Percentiles rank a stretch among this genome's conserved stretches.
phyloP scores from a whole-genome alignment of 2,329 filamentous ascomycete genomes.

The Coniochaeta sp. region DNA sequence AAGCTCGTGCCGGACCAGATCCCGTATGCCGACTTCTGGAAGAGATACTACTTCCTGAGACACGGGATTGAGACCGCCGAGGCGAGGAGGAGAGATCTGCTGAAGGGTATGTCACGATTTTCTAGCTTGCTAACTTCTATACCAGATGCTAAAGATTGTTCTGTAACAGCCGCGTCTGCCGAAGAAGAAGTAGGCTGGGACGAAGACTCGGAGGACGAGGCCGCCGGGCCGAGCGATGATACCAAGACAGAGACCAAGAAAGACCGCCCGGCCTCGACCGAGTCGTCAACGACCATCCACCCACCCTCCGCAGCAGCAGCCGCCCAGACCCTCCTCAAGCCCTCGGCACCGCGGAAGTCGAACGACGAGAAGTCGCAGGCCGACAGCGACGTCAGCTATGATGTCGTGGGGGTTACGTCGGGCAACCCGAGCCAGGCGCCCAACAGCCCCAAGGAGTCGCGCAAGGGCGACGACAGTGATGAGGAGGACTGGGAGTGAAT shows the following conservation, averaged over 20 bases:
- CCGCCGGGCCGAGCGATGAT: conserved; percentile 16
- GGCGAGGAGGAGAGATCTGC: conserved; percentile 74
- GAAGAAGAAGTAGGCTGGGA: conserved; percentile 35
- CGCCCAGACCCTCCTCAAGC: conserved; percentile 43
- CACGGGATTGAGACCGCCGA: conserved; percentile 93
- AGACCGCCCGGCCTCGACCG: conserved; percentile 39
- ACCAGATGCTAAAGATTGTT: conserved; percentile 29
- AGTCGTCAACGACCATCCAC: conserved; percentile 55
- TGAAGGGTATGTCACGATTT: conserved; percentile 45
- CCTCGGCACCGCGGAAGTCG: conserved; percentile 61
- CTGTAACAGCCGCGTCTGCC: conserved; percentile 51
- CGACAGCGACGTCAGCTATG: conserved; percentile 93
- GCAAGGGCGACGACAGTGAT: conserved; percentile 50
- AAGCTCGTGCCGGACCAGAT: conserved; percentile 88
- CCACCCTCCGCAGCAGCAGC: conserved; percentile 23
- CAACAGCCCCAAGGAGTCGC: conserved; percentile 51
- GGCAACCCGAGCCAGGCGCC: conserved; percentile 73
- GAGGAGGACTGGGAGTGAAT: conserved; percentile 70
- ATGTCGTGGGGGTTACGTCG: conserved; percentile 75
- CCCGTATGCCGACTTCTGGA: conserved; percentile 88
- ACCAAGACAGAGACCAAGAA: conserved; percentile 19
- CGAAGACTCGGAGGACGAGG: conserved; percentile 28
- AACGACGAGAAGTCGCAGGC: conserved; percentile 86
- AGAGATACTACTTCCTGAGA: conserved; percentile 88
- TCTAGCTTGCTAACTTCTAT: conserved; percentile 9